These are phyloP conservation scores for Mucor irregularis DNA, from an alignment of 371 early-diverging fungal species.

Conservation along the genomic window DNA sequence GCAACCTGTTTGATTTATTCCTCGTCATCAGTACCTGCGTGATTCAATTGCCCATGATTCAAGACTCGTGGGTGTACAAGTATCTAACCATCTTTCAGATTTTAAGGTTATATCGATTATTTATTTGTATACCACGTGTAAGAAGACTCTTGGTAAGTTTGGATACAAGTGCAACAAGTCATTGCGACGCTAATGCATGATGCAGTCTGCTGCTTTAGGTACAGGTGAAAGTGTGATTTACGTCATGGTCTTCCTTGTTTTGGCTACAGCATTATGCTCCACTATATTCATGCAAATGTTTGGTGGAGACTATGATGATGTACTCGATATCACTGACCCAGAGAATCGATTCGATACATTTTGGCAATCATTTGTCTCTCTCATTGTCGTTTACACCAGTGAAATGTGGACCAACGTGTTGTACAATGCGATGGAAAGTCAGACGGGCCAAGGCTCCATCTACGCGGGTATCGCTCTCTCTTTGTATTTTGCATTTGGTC, in stretches of 20 bases:
- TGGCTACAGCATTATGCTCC: conserved; percentile 40
- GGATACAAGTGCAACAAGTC: too few species aligned
- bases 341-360: conserved; percentile 46
- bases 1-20: conserved; percentile 51
- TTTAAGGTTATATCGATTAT: conserved; percentile 50
- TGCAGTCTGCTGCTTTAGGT: conserved; percentile 43
- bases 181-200: neutral
- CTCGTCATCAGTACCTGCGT: conserved; percentile 54
- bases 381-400: conserved; percentile 60
- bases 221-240: conserved; percentile 51
- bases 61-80: conserved; percentile 47
- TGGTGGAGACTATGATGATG: conserved; percentile 42
- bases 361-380: conserved; percentile 46
- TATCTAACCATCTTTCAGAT: conserved; percentile 61
- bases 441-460: conserved; percentile 40
- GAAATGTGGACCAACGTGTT: conserved; percentile 62
- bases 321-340: conserved; percentile 21
- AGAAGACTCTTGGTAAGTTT: conserved; percentile 47
- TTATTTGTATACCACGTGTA: conserved; percentile 58
- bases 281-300: conserved; percentile 53
- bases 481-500: conserved; percentile 56
- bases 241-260: conserved; percentile 41
- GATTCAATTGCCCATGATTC: conserved; percentile 56
- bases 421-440: conserved; percentile 57
- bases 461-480: conserved; percentile 52